These are phyloP conservation scores for Avena insularis DNA, from an alignment of 176 grass and related monocot species.

Conservation along the genomic window DNA sequence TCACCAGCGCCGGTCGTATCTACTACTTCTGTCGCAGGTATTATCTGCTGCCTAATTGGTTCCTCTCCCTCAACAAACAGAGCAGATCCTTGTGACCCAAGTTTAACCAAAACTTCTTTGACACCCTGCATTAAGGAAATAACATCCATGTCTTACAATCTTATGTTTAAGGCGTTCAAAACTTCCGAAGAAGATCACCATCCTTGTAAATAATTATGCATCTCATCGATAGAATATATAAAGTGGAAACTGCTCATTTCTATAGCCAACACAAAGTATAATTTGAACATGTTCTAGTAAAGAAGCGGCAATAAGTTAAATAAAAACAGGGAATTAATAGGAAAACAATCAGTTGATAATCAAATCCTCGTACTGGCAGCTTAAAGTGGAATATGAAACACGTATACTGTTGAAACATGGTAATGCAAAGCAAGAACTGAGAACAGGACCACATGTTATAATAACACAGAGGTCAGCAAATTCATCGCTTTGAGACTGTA, in stretches of 20 bases:
- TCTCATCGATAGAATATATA: neutral
- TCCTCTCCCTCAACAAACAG: slow-evolving; percentile 87
- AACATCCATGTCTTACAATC: neutral
- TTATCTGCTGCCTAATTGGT: slow-evolving; percentile 67
- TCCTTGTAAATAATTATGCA: neutral
- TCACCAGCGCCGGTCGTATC: slow-evolving; percentile 94
- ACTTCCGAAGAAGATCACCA: neutral
- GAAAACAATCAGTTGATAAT: slow-evolving; percentile 18
- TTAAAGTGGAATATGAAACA: slow-evolving; percentile 25
- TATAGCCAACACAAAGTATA: neutral
- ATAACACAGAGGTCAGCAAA: neutral
- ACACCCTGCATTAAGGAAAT: slow-evolving; percentile 58
- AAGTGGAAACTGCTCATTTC: neutral
- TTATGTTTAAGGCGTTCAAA: neutral
- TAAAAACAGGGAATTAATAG: neutral
- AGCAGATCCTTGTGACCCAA: slow-evolving; percentile 88
- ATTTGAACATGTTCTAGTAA: neutral
- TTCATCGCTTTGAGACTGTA: neutral
- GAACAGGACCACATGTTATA: neutral
- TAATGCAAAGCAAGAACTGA: neutral
- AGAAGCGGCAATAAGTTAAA: neutral
- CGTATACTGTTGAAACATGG: neutral
- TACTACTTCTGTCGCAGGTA: slow-evolving; percentile 76
- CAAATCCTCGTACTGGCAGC: neutral
- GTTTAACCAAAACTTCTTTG: slow-evolving; percentile 88